phyloP scores from a whole-genome alignment of 140 eudicot genomes.

The Oenanthe javanica region DNA sequence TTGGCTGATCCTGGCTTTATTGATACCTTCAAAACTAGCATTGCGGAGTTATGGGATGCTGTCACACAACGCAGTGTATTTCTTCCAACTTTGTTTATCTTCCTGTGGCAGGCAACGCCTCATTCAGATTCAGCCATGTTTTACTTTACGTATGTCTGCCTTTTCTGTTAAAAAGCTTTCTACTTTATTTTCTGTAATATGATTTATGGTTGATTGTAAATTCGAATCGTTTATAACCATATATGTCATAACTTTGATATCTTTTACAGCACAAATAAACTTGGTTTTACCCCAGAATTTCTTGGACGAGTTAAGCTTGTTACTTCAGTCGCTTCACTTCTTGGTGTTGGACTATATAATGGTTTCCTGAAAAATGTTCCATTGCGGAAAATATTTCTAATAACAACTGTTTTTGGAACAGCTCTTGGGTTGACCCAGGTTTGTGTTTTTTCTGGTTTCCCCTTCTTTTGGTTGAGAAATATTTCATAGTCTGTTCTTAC shows the following conservation, averaged over 20 bases:
- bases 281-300: slow-evolving; percentile 91
- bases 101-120: slow-evolving; percentile 99
- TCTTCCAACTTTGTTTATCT: slow-evolving; percentile 86
- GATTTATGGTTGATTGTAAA: neutral
- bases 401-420: slow-evolving; percentile 68
- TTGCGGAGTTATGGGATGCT: slow-evolving; percentile 56
- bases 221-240: neutral
- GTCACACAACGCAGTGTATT: slow-evolving; percentile 74
- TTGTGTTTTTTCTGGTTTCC: neutral
- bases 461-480: neutral
- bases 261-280: slow-evolving; percentile 70
- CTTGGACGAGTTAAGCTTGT: slow-evolving; percentile 95
- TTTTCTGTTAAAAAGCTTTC: neutral
- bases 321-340: slow-evolving; percentile 85
- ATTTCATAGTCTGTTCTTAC: neutral
- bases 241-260: neutral
- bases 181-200: neutral
- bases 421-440: slow-evolving; percentile 95
- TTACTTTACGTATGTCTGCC: slow-evolving; percentile 69
- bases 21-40: slow-evolving; percentile 29
- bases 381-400: slow-evolving; percentile 64
- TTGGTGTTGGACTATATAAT: slow-evolving; percentile 90
- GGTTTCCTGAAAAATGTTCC: slow-evolving; percentile 80
- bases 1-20: slow-evolving; percentile 23
- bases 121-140: slow-evolving; percentile 99